Evolutionary conservation across 805 yeast species (phyloP), one percentile per base, ranked within the genome.

Genomic region (Grigorovia humatica): DNA sequence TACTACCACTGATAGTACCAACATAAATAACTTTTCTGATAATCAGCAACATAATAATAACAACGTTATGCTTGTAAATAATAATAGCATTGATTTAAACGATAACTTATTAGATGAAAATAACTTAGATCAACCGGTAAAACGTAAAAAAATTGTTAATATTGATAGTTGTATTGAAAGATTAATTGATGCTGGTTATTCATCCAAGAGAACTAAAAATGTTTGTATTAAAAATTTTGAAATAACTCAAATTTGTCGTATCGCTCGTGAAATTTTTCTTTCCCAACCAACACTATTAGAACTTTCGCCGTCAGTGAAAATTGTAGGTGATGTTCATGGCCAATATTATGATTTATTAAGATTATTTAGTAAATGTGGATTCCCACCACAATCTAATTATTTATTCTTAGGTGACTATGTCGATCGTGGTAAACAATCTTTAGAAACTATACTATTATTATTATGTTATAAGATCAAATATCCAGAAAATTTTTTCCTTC

Each of bases 361-460:
- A 57, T 78, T 91, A 53, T 88, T 91, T 70, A 88, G 95, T 52
- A 84, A 88, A 71, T 90, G 97, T 72, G 99, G 99, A 23, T 88
- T 90, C 70, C 99, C 99, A 4, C 98, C 97, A 2, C 79, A 84
- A 57, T 80, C 96, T 13, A 93, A 91, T 68, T 91, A 89, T 69
- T 72, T 91, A 57, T 91, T 91, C 61, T 70, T 91, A 46, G 99
- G 99, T 32, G 99, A 91, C 69, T 91, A 91, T 68, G 99, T 91
- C 50, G 99, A 91, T 70, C 78, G 99, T 57, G 99, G 99, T 53
- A 91, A 93, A 69, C 99, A 91, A 70, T 83, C 93, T 2, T 72
- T 91, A 52, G 99, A 91, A 67, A 91, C 98, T 0, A 89, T 91
- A 27, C 71, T 91, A 53, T 74, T 91, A 48, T 73, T 91, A 54